Base-by-base conservation (phyloP, 768 basidiomycete species). In the Hypholoma fasciculare region DNA sequence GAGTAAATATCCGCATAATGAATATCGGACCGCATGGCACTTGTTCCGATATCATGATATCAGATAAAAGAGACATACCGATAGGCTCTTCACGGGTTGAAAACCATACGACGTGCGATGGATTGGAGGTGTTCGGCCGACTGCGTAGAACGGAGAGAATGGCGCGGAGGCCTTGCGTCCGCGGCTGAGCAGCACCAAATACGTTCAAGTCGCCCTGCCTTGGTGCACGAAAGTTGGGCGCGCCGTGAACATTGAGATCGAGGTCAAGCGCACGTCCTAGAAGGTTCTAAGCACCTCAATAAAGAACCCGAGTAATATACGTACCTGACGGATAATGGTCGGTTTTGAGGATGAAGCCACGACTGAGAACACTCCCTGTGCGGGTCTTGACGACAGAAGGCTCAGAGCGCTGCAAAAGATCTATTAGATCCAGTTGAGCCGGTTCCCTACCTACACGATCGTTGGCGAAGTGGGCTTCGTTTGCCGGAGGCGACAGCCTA, bases 61-160 rank as follows among this genome's bases (percentile, higher is more conserved):
- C 27, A 20, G 38, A 43, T 11, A 27, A 13, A 51, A 39, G 34
- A 26, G 26, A 78, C 87, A 60, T 71, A 94, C 94, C 85, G 52
- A 96, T 85, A 4, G 96, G 95, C 69, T 98, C 97, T 72, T 99
- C 97, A 63, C 97, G 82, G 12, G 96, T 97, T 27, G 91, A 97
- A 72, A 98, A 94, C 94, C 95, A 99, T 27, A 96, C 88, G 3
- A 92, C 92, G 65, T 86, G 89, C 2, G 88, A 85, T 11, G 87
- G 82, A 60, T 86, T 79, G 3, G 74, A 65, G 34, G 79, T 81
- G 54, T 81, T 83, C 8, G 91, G 91, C 27, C 88, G 77, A 62
- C 89, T 90, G 37, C 88, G 78, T 6, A 99, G 82, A 11, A 94
- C 80, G 19, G 93, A 93, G 4, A 99, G 76, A 50, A 98, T 92